These are phyloP conservation scores for Aspergillus ochraceus DNA, from an alignment of 2,329 filamentous ascomycete genomes.

Conservation along the genomic window DNA sequence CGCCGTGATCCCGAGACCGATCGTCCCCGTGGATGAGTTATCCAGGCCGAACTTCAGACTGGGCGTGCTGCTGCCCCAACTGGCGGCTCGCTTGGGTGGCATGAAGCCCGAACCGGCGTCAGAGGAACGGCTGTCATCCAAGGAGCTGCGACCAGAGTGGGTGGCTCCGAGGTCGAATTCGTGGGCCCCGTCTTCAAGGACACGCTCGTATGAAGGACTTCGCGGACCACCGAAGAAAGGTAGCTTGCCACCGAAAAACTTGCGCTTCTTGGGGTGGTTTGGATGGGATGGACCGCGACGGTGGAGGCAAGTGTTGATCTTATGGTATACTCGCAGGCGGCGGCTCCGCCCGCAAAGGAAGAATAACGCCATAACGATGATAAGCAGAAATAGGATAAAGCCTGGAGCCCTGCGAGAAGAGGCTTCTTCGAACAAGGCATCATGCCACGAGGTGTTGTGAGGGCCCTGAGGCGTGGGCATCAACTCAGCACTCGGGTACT, in stretches of 20 bases:
- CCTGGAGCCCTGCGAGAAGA: constrained; percentile 70
- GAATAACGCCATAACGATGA: constrained; percentile 68
- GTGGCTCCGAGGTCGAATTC: constrained; percentile 77
- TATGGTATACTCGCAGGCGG: constrained; percentile 61
- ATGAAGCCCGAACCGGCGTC: constrained; percentile 53
- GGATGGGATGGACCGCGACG: constrained; percentile 33
- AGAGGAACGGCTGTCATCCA: constrained; percentile 64
- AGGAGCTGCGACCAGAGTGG: constrained; percentile 52
- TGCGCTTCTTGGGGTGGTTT: constrained; percentile 47
- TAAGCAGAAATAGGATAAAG: constrained; percentile 73
- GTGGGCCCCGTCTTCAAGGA: constrained; percentile 73
- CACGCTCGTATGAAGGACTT: constrained; percentile 69
- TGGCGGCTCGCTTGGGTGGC: constrained; percentile 51
- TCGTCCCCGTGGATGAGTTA: constrained; percentile 41
- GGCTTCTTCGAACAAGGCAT: constrained; percentile 63
- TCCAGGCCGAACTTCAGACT: constrained; percentile 41
- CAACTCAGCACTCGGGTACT: constrained; percentile 60
- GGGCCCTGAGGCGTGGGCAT: constrained; percentile 32
- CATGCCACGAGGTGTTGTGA: constrained; percentile 57
- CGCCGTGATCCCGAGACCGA: constrained; percentile 37
- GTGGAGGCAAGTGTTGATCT: constrained; percentile 44
- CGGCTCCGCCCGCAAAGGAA: constrained; percentile 79
- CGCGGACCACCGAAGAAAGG: constrained; percentile 37
- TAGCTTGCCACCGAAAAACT: constrained; percentile 62
- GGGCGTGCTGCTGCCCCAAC: constrained; percentile 34